Evolutionary conservation across 148 eudicot species (phyloP).

Genomic region (Dysphania ambrosioides): DNA sequence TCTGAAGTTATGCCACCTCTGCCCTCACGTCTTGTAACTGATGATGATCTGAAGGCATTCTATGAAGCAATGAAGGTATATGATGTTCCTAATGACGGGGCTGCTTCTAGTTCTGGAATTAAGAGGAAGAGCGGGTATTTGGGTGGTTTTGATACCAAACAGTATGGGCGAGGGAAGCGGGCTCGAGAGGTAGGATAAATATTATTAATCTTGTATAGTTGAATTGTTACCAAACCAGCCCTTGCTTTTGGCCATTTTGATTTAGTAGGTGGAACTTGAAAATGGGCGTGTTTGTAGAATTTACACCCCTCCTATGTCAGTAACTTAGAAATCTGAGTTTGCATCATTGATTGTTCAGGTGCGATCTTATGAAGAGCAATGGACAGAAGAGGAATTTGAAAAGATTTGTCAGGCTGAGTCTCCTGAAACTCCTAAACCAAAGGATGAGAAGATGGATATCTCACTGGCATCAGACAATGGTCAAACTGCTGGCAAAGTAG

Average conservation of each 20-base stretch:
- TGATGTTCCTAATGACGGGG: slow-evolving; percentile 41
- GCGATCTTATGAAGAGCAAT: slow-evolving; percentile 97
- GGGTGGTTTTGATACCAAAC: slow-evolving; percentile 83
- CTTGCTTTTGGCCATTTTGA: background rate
- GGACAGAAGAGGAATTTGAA: slow-evolving; percentile 98
- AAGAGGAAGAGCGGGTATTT: slow-evolving; percentile 69
- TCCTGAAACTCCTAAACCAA: slow-evolving; percentile 47
- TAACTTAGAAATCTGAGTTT: slow-evolving; percentile 2
- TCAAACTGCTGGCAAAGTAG: slow-evolving; percentile 31
- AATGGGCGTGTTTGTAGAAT: background rate
- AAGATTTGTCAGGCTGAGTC: slow-evolving; percentile 74
- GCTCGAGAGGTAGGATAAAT: slow-evolving; percentile 83
- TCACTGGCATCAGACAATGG: slow-evolving; percentile 27
- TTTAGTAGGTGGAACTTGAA: no score
- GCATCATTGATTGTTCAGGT: slow-evolving; percentile 44
- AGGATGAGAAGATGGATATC: slow-evolving; percentile 47
- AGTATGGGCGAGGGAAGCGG: slow-evolving; percentile 97
- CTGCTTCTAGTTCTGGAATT: slow-evolving; percentile 43
- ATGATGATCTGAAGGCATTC: slow-evolving; percentile 72
- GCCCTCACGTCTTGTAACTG: slow-evolving; percentile 83
- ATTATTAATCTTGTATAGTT: background rate
- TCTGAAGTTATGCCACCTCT: slow-evolving; percentile 49
- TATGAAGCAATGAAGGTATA: slow-evolving; percentile 74
- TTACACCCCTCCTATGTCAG: background rate
- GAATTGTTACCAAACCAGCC: slow-evolving; percentile 1